A percentile compares a stretch with the other conserved stretches of the same genome.
These are phyloP conservation scores for Cyathus striatus DNA, from an alignment of 768 basidiomycete genomes.

Conservation along the genomic window DNA sequence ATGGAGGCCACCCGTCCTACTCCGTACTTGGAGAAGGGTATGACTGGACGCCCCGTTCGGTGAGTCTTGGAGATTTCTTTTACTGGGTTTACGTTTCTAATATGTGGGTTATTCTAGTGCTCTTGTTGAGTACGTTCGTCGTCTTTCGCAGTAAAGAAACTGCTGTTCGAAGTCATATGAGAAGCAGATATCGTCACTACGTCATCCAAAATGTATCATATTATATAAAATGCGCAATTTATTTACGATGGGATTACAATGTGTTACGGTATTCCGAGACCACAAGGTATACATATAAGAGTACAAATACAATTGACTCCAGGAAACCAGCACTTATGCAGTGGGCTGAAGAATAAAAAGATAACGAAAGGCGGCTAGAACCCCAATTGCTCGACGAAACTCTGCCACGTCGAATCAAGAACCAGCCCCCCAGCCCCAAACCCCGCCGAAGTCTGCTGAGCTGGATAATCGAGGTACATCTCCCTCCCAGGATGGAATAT, in stretches of 20 bases:
- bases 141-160: slow-evolving; percentile 19
- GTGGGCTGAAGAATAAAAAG: no score
- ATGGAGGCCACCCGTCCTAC: slow-evolving; percentile 63
- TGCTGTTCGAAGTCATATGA: background rate
- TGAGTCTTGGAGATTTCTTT: slow-evolving; percentile 25
- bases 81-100: background rate
- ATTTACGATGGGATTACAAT: no score
- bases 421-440: slow-evolving; percentile 14
- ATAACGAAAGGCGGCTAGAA: slow-evolving; percentile 17
- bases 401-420: slow-evolving; percentile 62
- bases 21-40: slow-evolving; percentile 66
- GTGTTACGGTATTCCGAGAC: no score
- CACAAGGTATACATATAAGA: no score
- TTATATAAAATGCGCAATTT: no score
- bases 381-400: slow-evolving; percentile 66
- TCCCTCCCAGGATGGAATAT: background rate
- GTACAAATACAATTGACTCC: no score
- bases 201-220: background rate
- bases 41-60: slow-evolving; percentile 81
- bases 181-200: background rate
- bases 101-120: slow-evolving; percentile 16
- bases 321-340: no score
- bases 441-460: background rate
- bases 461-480: slow-evolving; percentile 9
- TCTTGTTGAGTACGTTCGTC: slow-evolving; percentile 35